phyloP scores from a whole-genome alignment of 805 yeast genomes.

The Wickerhamomyces pijperi region DNA sequence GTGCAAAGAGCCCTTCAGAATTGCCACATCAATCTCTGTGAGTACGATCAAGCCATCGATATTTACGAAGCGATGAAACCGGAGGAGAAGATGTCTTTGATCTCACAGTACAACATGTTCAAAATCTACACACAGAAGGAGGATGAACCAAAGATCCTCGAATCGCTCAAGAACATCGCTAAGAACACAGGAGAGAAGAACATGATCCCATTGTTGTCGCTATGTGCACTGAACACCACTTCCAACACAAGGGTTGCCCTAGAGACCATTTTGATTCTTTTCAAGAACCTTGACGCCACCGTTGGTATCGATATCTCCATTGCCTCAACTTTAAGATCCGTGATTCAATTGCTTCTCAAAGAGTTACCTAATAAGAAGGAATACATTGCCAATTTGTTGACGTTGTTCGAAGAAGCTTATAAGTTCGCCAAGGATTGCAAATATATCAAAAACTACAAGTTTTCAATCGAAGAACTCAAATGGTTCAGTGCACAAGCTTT shows the following conservation, averaged over 20 bases:
- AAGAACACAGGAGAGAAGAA: conserved; percentile 22
- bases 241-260: conserved; percentile 16
- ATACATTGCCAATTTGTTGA: conserved; percentile 6
- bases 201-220: conserved; percentile 21
- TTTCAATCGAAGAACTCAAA: conserved; percentile 25
- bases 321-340: conserved; percentile 20
- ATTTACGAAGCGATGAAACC: conserved; percentile 17
- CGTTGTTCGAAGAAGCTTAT: conserved; percentile 7
- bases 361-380: conserved; percentile 10
- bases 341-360: conserved; percentile 21
- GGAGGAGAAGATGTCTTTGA: conserved; percentile 14
- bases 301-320: conserved; percentile 11
- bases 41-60: conserved; percentile 13
- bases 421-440: conserved; percentile 6
- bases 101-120: conserved; percentile 24
- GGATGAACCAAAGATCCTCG: conserved; percentile 9
- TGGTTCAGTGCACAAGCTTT: conserved; percentile 29
- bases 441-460: conserved; percentile 4
- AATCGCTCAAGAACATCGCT: conserved; percentile 22
- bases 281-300: conserved; percentile 15
- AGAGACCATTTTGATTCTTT: conserved; percentile 17
- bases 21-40: conserved; percentile 16
- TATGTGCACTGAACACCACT: conserved; percentile 22
- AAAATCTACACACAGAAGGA: conserved; percentile 11
- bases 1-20: conserved; percentile 25